Conservation (phyloP, 2,329 filamentous ascomycete genomes). For the Colletotrichum neosansevieriae region DNA sequence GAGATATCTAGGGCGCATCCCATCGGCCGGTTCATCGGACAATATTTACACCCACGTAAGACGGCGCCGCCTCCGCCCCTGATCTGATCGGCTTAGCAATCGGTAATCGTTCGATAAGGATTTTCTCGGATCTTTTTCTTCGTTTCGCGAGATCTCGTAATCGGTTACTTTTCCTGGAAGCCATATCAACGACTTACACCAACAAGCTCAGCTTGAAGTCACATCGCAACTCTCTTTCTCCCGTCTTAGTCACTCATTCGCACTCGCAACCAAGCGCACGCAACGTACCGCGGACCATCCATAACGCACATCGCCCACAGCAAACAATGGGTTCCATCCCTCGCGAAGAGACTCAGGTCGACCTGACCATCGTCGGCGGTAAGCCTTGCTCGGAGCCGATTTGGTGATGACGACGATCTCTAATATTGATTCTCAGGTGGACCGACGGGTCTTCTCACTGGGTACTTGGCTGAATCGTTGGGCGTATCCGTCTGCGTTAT, state of each 20-base stretch:
- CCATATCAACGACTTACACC: constrained; percentile 21
- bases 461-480: constrained; percentile 55
- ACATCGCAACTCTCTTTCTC: neutral
- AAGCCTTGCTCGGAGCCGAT: constrained; percentile 29
- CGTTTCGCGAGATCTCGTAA: neutral
- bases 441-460: constrained; percentile 60
- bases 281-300: neutral
- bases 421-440: constrained; percentile 48
- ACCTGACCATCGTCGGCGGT: constrained; percentile 55
- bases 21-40: constrained; percentile 1
- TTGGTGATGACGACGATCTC: constrained; percentile 27
- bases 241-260: neutral
- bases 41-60: constrained; percentile 4
- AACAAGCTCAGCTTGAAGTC: neutral
- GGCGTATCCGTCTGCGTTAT: constrained; percentile 56
- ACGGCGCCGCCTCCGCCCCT: constrained; percentile 1
- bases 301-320: neutral
- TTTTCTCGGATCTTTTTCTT: neutral
- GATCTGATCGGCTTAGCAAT: constrained; percentile 26
- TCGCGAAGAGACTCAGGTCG: constrained; percentile 43
- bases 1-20: constrained; percentile 20
- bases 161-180: neutral
- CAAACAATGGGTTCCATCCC: constrained; percentile 37
- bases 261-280: neutral
- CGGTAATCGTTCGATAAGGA: constrained; percentile 9